These are phyloP conservation scores for Penicillium sp. DNA, from an alignment of 2,329 filamentous ascomycete species.

Conservation along the genomic window DNA sequence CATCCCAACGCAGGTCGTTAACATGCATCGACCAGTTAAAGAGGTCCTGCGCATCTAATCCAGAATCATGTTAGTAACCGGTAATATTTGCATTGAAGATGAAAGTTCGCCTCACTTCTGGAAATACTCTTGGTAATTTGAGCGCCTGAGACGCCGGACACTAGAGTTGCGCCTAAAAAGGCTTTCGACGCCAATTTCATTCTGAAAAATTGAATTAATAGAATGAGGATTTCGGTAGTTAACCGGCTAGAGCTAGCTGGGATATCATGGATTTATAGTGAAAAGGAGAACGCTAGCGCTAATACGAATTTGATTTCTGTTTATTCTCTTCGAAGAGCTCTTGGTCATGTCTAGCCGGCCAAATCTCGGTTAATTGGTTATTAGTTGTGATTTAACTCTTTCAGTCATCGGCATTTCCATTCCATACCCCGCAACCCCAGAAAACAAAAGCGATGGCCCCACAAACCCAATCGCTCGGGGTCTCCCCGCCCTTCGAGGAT, in stretches of 20 bases:
- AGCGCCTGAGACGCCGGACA: not conserved
- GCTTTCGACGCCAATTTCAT: not conserved
- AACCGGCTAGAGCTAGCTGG: too few species aligned
- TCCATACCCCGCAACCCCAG: not conserved
- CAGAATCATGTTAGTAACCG: not conserved
- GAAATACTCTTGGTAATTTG: not conserved
- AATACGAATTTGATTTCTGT: too few species aligned
- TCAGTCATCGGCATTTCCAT: too few species aligned
- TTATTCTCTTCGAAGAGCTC: not conserved
- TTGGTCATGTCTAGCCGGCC: not conserved
- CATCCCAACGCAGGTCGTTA: constrained; percentile 61
- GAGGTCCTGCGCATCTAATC: constrained; percentile 41
- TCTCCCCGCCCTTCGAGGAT: not conserved
- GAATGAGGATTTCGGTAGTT: not conserved
- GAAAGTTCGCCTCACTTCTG: not conserved
- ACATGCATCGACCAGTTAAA: constrained; percentile 59
- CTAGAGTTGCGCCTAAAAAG: not conserved
- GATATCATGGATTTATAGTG: too few species aligned
- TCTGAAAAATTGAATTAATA: not conserved
- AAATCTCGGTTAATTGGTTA: not conserved
- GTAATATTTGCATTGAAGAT: too few species aligned
- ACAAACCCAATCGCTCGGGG: not conserved
- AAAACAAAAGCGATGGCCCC: not conserved
- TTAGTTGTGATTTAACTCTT: not conserved
- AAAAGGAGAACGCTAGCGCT: too few species aligned